Base-by-base conservation (phyloP, 2,329 filamentous ascomycete genomes). In the Ceratocystis papillata region DNA sequence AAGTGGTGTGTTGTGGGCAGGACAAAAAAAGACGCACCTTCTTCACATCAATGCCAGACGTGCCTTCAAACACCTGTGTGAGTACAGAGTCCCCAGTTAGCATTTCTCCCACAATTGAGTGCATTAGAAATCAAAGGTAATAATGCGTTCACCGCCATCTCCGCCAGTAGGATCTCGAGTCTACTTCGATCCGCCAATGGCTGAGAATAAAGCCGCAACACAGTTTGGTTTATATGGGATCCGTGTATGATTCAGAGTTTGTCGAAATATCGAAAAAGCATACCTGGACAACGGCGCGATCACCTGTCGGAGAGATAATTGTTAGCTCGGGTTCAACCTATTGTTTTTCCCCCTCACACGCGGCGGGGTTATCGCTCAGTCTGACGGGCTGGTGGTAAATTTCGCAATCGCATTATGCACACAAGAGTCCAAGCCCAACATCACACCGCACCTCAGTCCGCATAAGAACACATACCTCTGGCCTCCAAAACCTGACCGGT, bases 401-500 rank as follows among this genome's bases (percentile, higher is more conserved):
- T 41, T 45, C 8, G 20, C 37, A 41, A 46, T 62, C 60, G 60
- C 60, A 62, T 62, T 62, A 15, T 28, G n/a, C 22, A n/a, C 30
- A 37, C 37, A 15, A 41, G 37, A 17, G 6, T 20, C 22, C 17
- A 61, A 44, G 1, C 5, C 17, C 59, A 41, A 10, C 30, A 17
- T 61, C n/a, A 48, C 28, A 53, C 50, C 60, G 55, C 55, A 53
- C 55, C 55, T 48, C 22, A 28, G 30, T 17, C 20, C 33, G 20
- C 10, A 57, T 44, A 6, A 6, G 6, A 17, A 10, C n/a, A 70
- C 74, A 73, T 79, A 96, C 93, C 94, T 89, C 93, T 87, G 77
- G 94, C 94, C 80, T 99, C 95, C 72, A 99, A 81, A 71, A 99
- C 94, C 78, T 97, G 94, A 70, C 95, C 94, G 75, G 90, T 92